Evolutionary conservation across 2,329 filamentous ascomycete species (phyloP).

Genomic region (Penicillium expansum): DNA sequence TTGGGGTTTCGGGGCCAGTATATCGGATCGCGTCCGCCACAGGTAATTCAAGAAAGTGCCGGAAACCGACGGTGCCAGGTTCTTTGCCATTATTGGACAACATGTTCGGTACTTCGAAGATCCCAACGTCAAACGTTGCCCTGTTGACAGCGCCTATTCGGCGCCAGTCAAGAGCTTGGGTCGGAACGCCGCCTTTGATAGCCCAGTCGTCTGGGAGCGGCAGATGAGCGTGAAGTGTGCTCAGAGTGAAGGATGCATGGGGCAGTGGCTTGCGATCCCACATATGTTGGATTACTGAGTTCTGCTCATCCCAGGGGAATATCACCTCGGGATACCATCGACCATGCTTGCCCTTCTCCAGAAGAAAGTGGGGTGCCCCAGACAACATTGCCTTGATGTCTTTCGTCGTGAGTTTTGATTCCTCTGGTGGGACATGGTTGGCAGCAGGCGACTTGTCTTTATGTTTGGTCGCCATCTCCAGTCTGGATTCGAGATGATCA

Average conservation of each 20-base stretch:
- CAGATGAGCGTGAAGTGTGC: slow-evolving; percentile 46
- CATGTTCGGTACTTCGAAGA: slow-evolving; percentile 52
- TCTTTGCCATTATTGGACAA: slow-evolving; percentile 46
- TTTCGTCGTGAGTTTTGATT: slow-evolving; percentile 27
- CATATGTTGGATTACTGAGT: slow-evolving; percentile 39
- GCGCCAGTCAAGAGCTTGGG: slow-evolving; percentile 24
- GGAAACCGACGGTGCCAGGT: slow-evolving; percentile 47
- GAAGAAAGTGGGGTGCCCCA: slow-evolving; percentile 45
- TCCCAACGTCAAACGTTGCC: slow-evolving; percentile 44
- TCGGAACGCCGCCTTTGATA: slow-evolving; percentile 29
- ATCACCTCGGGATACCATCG: slow-evolving; percentile 45
- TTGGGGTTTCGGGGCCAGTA: slow-evolving; percentile 22
- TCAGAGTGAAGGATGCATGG: slow-evolving; percentile 43
- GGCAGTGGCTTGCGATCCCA: slow-evolving; percentile 41
- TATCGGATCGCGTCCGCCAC: slow-evolving; percentile 38
- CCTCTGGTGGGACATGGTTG: not conserved
- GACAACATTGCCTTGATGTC: slow-evolving; percentile 45
- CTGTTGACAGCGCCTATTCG: slow-evolving; percentile 30
- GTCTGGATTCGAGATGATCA: slow-evolving; percentile 25
- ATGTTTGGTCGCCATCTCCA: slow-evolving; percentile 11
- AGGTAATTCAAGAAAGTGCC: slow-evolving; percentile 48
- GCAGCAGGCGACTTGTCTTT: not conserved
- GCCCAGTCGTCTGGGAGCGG: slow-evolving; percentile 41
- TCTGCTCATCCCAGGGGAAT: slow-evolving; percentile 45
- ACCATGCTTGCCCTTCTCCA: slow-evolving; percentile 42